Base-by-base conservation (phyloP, 78 protist species). In the Dictyostelium firmibasis region DNA sequence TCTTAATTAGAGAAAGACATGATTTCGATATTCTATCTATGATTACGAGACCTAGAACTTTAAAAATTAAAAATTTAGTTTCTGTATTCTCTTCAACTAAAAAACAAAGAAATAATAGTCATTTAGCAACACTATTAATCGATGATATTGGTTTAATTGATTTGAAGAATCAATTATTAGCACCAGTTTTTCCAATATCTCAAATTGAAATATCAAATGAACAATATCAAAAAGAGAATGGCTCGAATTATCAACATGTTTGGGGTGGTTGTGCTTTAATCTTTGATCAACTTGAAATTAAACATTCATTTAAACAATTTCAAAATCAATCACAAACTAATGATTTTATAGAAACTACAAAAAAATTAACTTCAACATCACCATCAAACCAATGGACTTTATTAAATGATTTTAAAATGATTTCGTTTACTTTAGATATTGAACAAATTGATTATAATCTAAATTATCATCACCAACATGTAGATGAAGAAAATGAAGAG, bases 221-320 rank as follows among this genome's bases (percentile, higher is more conserved):
- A 29, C n/a, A 43, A 11, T 81, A 81, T 23, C 9, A 20, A 10
- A 64, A 57, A n/a, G 20, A 23, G n/a, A 29, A 11, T 14, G n/a
- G 6, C 11, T 13, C 27, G 2, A 18, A 38, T 29, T 20, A 43
- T 38, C 81, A 84, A 47, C 20, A 20, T 23, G 29, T 84, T 14
- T 84, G 91, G 91, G 91, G 91, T 67, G 91, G 91, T 33, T 84
- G 91, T 70, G 79, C 62, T 20, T 27, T 84, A 4, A 60, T 43
- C 44, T 67, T 84, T 2, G 31, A 64, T 25, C 74, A 64, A 25
- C 6, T 64, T 4, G 31, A 57, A 57, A 57, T 57, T 57, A 57
- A 57, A 27, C 67, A 25, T 25, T 64, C 74, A 64, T 64, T 64
- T 64, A 57, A 57, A 57, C 67, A 57, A 57, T 57, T 57, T 57